These are phyloP conservation scores for Kwoniella shandongensis DNA, from an alignment of 768 basidiomycete species.

Conservation along the genomic window DNA sequence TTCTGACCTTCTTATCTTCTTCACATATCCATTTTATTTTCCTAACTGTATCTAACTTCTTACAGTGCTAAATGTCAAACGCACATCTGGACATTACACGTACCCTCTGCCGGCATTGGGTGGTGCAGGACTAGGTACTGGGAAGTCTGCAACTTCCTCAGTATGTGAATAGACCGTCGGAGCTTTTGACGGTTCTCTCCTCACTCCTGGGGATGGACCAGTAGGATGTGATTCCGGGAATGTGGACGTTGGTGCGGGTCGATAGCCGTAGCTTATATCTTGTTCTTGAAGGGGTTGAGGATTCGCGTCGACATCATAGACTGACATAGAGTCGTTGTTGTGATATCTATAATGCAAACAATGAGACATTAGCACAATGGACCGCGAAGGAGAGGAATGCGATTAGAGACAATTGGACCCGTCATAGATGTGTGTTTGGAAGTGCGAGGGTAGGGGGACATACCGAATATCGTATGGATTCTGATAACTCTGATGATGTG, in stretches of 20 bases:
- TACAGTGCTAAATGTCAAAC: too few relatives aligned
- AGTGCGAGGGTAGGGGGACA: slow-evolving; percentile 7
- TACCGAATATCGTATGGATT: slow-evolving; percentile 42
- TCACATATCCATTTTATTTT: too few relatives aligned
- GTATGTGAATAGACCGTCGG: slow-evolving; percentile 3
- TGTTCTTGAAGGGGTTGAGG: slow-evolving; percentile 11
- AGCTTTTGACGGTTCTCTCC: slow-evolving; percentile 2
- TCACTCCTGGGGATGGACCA: neutral
- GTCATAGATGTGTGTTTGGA: too few relatives aligned
- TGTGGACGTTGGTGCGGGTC: neutral
- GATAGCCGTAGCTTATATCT: slow-evolving; percentile 26
- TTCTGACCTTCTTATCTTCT: neutral
- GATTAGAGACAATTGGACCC: too few relatives aligned
- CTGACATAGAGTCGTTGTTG: slow-evolving; percentile 32
- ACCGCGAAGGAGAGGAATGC: too few relatives aligned
- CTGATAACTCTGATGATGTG: slow-evolving; percentile 26
- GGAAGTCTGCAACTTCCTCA: neutral
- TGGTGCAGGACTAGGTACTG: slow-evolving; percentile 10
- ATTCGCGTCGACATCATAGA: slow-evolving; percentile 30
- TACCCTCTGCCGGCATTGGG: too few relatives aligned
- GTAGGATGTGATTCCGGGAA: slow-evolving; percentile 19
- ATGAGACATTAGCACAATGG: neutral
- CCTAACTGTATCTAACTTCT: too few relatives aligned
- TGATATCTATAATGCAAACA: slow-evolving; percentile 28
- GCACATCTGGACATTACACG: too few relatives aligned